Conservation (phyloP, 2,329 filamentous ascomycete species). For the Pseudogymnoascus sp. region DNA sequence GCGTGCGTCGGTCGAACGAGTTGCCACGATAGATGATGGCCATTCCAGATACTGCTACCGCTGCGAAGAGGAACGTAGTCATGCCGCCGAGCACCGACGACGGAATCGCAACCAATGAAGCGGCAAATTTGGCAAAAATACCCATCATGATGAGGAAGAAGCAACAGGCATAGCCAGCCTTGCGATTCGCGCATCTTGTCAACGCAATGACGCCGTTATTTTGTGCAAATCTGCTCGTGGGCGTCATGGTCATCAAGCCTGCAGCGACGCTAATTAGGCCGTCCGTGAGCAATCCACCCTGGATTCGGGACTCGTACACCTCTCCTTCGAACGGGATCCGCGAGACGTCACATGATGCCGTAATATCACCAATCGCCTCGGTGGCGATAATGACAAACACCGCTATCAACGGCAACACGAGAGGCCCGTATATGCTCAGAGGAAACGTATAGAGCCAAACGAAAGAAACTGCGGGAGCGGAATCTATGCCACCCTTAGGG, state of each 20-base stretch:
- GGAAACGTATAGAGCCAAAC: slow-evolving; percentile 74
- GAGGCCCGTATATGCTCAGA: slow-evolving; percentile 60
- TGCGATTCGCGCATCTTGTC: slow-evolving; percentile 72
- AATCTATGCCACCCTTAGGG: slow-evolving; percentile 60
- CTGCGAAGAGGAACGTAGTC: slow-evolving; percentile 73
- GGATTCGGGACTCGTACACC: slow-evolving; percentile 67
- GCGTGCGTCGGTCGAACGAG: slow-evolving; percentile 67
- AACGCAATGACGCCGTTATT: slow-evolving; percentile 81
- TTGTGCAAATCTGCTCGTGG: slow-evolving; percentile 73
- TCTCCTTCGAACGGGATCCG: slow-evolving; percentile 64
- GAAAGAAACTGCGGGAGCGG: slow-evolving; percentile 64
- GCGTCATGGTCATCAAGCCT: slow-evolving; percentile 71
- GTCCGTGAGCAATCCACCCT: slow-evolving; percentile 71
- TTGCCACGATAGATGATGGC: slow-evolving; percentile 49
- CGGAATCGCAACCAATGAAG: slow-evolving; percentile 69
- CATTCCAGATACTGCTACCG: slow-evolving; percentile 69
- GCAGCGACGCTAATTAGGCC: slow-evolving; percentile 68
- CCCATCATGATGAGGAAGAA: slow-evolving; percentile 75
- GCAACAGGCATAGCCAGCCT: slow-evolving; percentile 70
- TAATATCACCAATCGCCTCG: slow-evolving; percentile 73
- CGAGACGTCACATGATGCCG: slow-evolving; percentile 73
- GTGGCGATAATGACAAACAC: slow-evolving; percentile 67
- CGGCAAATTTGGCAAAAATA: slow-evolving; percentile 78
- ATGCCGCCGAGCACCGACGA: slow-evolving; percentile 57
- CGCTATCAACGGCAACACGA: slow-evolving; percentile 63